Percentiles rank a stretch among this genome's conserved stretches.
Evolutionary conservation across 257 asterid genomes (phyloP).

Genomic region (Solanum etuberosum): DNA sequence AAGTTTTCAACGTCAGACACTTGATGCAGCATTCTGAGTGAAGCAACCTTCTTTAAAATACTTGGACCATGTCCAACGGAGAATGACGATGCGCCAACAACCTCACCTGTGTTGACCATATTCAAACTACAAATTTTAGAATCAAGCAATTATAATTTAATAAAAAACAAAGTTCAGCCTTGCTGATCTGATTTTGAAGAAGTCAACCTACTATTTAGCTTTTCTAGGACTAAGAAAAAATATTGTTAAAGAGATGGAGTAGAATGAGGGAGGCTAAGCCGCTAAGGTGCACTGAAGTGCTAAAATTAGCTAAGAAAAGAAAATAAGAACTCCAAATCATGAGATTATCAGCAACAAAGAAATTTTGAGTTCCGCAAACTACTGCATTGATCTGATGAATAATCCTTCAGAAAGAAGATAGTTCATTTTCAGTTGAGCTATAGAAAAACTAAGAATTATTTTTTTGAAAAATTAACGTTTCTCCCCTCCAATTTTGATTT

Average conservation of each 20-base stretch:
- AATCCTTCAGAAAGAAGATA: not conserved
- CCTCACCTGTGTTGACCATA: slow-evolving; percentile 59
- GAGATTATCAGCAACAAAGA: not conserved
- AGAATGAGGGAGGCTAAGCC: not conserved
- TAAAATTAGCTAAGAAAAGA: not conserved
- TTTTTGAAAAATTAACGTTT: not conserved
- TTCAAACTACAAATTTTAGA: slow-evolving; percentile 16
- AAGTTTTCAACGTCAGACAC: slow-evolving; percentile 42
- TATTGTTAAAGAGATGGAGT: not conserved
- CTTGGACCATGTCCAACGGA: slow-evolving; percentile 61
- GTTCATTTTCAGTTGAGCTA: not conserved
- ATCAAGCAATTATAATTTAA: not conserved
- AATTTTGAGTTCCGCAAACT: not conserved
- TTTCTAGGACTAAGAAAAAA: not conserved
- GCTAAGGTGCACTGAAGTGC: not conserved
- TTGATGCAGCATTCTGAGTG: slow-evolving; percentile 82
- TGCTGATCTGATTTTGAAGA: not conserved
- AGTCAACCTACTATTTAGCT: not conserved
- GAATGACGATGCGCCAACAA: slow-evolving; percentile 89
- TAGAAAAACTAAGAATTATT: not conserved
- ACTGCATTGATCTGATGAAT: not conserved
- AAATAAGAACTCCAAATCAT: not conserved
- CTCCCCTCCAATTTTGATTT: not conserved
- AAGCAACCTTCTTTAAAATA: slow-evolving; percentile 68
- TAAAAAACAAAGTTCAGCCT: not conserved